Evolutionary conservation across 345 rosid genomes (phyloP), one percentile per base, ranked within the genome.

Genomic region (Erodium maritimum): DNA sequence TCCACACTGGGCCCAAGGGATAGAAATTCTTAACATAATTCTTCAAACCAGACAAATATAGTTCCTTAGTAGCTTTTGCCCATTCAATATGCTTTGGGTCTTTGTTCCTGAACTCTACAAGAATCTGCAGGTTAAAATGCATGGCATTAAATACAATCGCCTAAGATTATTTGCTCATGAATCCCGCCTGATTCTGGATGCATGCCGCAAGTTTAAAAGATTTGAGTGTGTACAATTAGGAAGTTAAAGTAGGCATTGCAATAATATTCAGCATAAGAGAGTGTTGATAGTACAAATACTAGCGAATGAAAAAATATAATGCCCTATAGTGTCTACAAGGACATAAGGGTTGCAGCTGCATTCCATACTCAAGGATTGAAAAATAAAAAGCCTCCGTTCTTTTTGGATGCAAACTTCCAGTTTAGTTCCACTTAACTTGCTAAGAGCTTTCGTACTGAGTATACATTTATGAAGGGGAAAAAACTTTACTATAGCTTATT

Each of bases 41-140:
- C 71, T 86, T 82, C 73, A 94, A 75, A 68, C 97, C 97, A 45
- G 91, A 90, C 61, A 94, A 63, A 71, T 89, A 94, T 14, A 94
- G 83, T 66, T 94, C 97, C 80, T 90, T 90, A 69, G 90, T n/a
- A 54, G 95, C 91, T 75, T 84, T 90, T 61, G 97, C 96, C 99
- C 99, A 94, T 61, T 90, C 96, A 21, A 84, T 87, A 80, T 94
- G 99, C 78, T 82, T 69, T 17, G 90, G 80, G 55, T 87, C 95
- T 74, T 83, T 83, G 82, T 69, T 81, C 72, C 73, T 87, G 61
- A 90, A 87, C 79, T 81, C 91, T 6, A 94, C 95, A 72, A 94
- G 76, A 74, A 94, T 77, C 99, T 94, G 63, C 58, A 63, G 54
- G 59, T 29, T 25, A 61, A 50, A 62, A 72, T 50, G 46, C 50